Percentiles rank a stretch among this genome's conserved stretches.
phyloP scores from a whole-genome alignment of 1,284 basidiomycete species.

The Coniferiporia weirii region DNA sequence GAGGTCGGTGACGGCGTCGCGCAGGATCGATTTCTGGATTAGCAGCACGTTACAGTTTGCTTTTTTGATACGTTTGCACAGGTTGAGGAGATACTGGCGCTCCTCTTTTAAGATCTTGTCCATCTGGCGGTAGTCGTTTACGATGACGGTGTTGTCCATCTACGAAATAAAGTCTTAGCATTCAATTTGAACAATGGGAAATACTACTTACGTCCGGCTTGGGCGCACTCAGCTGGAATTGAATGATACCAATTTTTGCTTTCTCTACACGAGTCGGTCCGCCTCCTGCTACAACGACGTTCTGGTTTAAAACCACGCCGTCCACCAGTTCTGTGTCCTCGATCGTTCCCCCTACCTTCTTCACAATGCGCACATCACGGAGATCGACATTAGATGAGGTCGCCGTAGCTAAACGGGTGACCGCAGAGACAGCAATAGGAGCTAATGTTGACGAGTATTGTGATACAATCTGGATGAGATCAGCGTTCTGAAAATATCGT shows the following conservation, averaged over 20 bases:
- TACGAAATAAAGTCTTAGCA: constrained; percentile 28
- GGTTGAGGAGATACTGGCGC: constrained; percentile 94
- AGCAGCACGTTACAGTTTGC: constrained; percentile 98
- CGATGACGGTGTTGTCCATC: constrained; percentile 99
- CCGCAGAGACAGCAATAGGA: constrained; percentile 96
- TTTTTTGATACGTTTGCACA: constrained; percentile 99
- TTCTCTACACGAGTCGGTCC: constrained; percentile 96
- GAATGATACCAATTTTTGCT: constrained; percentile 97
- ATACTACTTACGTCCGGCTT: constrained; percentile 84
- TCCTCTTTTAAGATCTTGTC: constrained; percentile 99
- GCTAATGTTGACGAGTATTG: constrained; percentile 98
- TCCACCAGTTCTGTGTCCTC: constrained; percentile 98
- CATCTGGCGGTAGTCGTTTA: constrained; percentile 99
- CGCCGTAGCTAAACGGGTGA: constrained; percentile 81
- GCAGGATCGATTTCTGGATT: constrained; percentile 98
- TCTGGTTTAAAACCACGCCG: constrained; percentile 95
- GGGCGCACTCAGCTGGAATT: constrained; percentile 97
- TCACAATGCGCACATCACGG: constrained; percentile 93
- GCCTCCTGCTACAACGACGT: constrained; percentile 84
- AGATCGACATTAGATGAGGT: constrained; percentile 94
- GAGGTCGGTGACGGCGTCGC: constrained; percentile 97
- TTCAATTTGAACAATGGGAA: neutral
- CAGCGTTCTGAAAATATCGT: neutral
- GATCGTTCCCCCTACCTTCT: constrained; percentile 98
- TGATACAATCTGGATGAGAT: constrained; percentile 78